These are phyloP conservation scores for Diaporthe amygdali DNA, from an alignment of 2,329 filamentous ascomycete genomes.

Conservation along the genomic window DNA sequence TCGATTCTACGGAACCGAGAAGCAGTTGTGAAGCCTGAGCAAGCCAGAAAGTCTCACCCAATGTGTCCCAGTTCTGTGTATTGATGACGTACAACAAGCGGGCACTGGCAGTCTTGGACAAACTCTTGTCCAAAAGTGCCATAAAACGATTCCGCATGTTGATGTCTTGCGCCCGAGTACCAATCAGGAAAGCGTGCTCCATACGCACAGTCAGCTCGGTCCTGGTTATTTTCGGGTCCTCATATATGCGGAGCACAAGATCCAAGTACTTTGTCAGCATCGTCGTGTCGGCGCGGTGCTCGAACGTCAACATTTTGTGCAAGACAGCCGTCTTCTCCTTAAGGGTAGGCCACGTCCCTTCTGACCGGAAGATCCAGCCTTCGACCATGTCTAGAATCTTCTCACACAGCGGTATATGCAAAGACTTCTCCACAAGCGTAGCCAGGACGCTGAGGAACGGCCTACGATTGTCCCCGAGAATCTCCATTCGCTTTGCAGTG, in stretches of 20 bases:
- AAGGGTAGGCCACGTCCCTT: conserved; percentile 92
- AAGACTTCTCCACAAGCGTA: conserved; percentile 92
- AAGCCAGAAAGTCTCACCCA: conserved; percentile 96
- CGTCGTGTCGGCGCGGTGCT: conserved; percentile 80
- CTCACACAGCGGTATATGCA: conserved; percentile 83
- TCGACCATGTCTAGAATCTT: conserved; percentile 96
- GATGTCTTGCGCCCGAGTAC: conserved; percentile 89
- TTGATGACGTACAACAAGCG: conserved; percentile 88
- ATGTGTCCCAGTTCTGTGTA: conserved; percentile 95
- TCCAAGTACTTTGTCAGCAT: conserved; percentile 94
- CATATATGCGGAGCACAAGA: conserved; percentile 96
- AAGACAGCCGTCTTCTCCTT: conserved; percentile 99
- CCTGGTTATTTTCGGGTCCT: conserved; percentile 92
- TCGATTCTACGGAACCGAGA: conserved; percentile 88
- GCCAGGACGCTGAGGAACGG: conserved; percentile 96
- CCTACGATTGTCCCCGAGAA: conserved; percentile 85
- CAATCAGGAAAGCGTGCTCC: conserved; percentile 97
- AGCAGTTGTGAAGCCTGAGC: conserved; percentile 93
- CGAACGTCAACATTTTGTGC: conserved; percentile 98
- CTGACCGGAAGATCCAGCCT: conserved; percentile 93
- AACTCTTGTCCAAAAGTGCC: conserved; percentile 91
- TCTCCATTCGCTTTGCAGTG: conserved; percentile 89
- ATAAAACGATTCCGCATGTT: conserved; percentile 98
- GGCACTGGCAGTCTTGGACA: conserved; percentile 90
- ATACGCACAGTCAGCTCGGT: conserved; percentile 96